A percentile compares a stretch with the other conserved stretches of the same genome.
These are phyloP conservation scores for Themeda triandra DNA, from an alignment of 176 grass and related monocot genomes.

Conservation along the genomic window DNA sequence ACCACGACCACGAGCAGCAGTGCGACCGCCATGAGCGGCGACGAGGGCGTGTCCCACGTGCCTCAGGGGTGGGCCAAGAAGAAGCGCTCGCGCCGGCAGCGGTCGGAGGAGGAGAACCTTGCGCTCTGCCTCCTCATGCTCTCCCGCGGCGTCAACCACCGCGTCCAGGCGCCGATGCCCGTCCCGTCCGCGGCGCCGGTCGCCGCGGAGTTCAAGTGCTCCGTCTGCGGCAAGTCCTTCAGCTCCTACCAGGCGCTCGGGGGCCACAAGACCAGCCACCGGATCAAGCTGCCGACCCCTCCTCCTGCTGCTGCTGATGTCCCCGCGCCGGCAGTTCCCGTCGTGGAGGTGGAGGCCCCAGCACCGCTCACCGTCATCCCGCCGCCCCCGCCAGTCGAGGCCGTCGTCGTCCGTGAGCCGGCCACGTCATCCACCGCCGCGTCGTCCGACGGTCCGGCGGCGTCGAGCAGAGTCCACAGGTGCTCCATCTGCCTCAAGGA, in stretches of 20 bases:
- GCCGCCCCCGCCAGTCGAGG: conserved; percentile 14
- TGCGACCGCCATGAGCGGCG: conserved; percentile 38
- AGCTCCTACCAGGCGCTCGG: conserved; percentile 92
- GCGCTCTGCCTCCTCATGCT: conserved; percentile 96
- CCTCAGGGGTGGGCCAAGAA: conserved; percentile 82
- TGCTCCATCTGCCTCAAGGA: conserved; percentile 88
- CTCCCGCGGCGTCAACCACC: conserved; percentile 47
- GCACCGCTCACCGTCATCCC: background rate
- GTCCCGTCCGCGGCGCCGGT: background rate
- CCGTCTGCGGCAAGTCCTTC: conserved; percentile 88
- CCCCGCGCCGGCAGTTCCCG: background rate
- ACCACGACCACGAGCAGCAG: conserved; percentile 29
- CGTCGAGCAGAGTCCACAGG: conserved; percentile 53
- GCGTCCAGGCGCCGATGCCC: conserved; percentile 24
- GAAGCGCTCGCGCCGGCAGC: conserved; percentile 80
- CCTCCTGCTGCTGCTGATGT: background rate
- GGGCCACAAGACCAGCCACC: conserved; percentile 96
- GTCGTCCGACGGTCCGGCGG: conserved; percentile 20
- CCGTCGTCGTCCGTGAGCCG: conserved; percentile 29
- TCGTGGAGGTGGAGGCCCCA: background rate
- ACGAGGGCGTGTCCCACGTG: conserved; percentile 38
- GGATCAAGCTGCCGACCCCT: conserved; percentile 28
- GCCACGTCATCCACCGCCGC: conserved; percentile 56
- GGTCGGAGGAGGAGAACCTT: conserved; percentile 87
- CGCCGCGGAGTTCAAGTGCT: conserved; percentile 65